Conservation (phyloP, 352 stramenopile species). For the Phytopythium chamaehyphon region DNA sequence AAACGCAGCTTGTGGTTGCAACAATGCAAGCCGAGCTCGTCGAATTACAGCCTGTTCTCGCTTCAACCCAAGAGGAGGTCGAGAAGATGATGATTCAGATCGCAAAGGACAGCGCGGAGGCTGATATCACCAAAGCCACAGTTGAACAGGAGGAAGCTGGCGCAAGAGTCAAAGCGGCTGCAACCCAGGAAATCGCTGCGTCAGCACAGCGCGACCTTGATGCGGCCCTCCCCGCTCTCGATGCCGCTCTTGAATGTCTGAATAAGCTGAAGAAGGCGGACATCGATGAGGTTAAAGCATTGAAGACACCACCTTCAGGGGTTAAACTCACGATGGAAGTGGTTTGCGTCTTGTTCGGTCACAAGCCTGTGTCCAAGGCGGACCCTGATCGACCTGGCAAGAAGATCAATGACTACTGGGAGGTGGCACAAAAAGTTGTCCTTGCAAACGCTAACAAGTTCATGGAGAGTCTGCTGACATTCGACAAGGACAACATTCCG, state of each 20-base stretch:
- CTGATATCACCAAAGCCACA: constrained; percentile 81
- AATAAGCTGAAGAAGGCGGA: constrained; percentile 90
- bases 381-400: constrained; percentile 87
- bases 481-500: constrained; percentile 94
- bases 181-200: constrained; percentile 88
- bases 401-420: constrained; percentile 92
- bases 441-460: constrained; percentile 92
- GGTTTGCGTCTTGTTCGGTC: constrained; percentile 87
- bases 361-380: constrained; percentile 86
- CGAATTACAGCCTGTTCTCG: constrained; percentile 76
- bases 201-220: constrained; percentile 87
- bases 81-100: constrained; percentile 91
- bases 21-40: constrained; percentile 85
- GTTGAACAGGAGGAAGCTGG: constrained; percentile 88
- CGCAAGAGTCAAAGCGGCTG: constrained; percentile 80
- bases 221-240: constrained; percentile 80
- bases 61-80: constrained; percentile 74
- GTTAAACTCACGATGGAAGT: constrained; percentile 93
- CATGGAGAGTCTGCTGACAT: constrained; percentile 84
- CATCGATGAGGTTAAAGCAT: constrained; percentile 91
- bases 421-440: constrained; percentile 86
- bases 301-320: constrained; percentile 88
- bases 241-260: constrained; percentile 84
- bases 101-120: constrained; percentile 85
- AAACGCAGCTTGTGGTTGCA: constrained; percentile 75